Evolutionary conservation across 192 early-diverging fungal species (phyloP).

Genomic region (Diversispora epigaea): DNA sequence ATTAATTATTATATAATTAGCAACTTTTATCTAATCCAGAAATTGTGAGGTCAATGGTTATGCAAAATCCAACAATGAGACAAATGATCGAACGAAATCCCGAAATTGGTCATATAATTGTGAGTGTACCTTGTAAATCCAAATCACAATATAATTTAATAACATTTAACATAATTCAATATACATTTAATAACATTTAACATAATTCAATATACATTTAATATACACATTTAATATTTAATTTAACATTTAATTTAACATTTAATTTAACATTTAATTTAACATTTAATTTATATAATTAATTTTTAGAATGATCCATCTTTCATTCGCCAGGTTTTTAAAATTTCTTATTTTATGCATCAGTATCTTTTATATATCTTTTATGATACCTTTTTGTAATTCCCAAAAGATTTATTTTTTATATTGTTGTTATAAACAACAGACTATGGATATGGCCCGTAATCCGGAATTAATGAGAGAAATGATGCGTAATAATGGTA

Average conservation of each 20-base stretch:
- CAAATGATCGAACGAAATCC: constrained; percentile 62
- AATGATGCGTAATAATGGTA: constrained; percentile 59
- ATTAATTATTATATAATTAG: constrained; percentile 15
- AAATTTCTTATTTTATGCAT: neutral
- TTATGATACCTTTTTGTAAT: neutral
- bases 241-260: neutral
- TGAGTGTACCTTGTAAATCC: constrained; percentile 6
- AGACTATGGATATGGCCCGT: constrained; percentile 50
- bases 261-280: neutral
- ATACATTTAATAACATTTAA: neutral
- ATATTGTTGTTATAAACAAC: neutral
- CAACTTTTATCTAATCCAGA: constrained; percentile 51
- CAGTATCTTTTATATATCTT: neutral
- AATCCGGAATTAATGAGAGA: constrained; percentile 65
- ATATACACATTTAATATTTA: neutral
- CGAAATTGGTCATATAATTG: constrained; percentile 60
- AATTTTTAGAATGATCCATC: constrained; percentile 49
- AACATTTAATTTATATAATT: neutral
- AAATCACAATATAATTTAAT: neutral
- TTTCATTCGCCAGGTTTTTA: constrained; percentile 56
- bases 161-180: neutral
- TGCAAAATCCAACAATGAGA: constrained; percentile 60
- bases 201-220: neutral
- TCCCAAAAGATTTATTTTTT: neutral
- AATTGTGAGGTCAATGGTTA: constrained; percentile 59